Evolutionary conservation across 257 asterid genomes (phyloP).

Genomic region (Scutellaria barbata): DNA sequence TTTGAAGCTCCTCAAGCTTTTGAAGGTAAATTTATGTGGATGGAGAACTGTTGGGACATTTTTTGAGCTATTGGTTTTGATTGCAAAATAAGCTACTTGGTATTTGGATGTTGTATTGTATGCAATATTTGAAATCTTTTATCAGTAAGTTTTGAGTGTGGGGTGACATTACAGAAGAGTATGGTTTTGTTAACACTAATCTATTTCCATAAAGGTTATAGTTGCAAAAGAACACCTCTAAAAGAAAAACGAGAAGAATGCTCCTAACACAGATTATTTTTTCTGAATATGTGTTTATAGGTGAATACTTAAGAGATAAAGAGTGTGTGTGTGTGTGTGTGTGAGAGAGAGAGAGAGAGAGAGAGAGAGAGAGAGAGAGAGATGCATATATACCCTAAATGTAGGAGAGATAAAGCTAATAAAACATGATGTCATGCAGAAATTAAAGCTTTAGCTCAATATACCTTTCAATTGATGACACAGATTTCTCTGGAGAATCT

Average conservation of each 20-base stretch:
- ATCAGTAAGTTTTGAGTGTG: neutral
- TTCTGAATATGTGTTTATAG: neutral
- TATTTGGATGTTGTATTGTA: neutral
- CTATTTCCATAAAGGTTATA: neutral
- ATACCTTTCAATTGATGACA: conserved; percentile 60
- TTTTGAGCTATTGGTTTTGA: neutral
- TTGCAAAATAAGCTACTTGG: neutral
- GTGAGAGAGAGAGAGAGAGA: no score
- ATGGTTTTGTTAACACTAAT: neutral
- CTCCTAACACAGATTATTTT: neutral
- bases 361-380: neutral
- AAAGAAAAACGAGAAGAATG: neutral
- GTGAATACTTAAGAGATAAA: neutral
- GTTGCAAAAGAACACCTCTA: neutral
- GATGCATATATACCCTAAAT: neutral
- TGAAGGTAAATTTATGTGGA: neutral
- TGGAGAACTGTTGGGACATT: neutral
- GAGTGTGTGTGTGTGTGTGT: conserved; percentile 15
- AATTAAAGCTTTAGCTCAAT: conserved; percentile 27
- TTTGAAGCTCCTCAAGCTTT: neutral
- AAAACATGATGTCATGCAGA: conserved; percentile 14
- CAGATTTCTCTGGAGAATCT: conserved; percentile 62
- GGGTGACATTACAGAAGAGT: neutral
- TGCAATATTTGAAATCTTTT: neutral
- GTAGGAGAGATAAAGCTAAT: conserved; percentile 24